A percentile compares a stretch with the other conserved stretches of the same genome.
Evolutionary conservation across 805 yeast genomes (phyloP).

Genomic region (Yarrowia divulgata): DNA sequence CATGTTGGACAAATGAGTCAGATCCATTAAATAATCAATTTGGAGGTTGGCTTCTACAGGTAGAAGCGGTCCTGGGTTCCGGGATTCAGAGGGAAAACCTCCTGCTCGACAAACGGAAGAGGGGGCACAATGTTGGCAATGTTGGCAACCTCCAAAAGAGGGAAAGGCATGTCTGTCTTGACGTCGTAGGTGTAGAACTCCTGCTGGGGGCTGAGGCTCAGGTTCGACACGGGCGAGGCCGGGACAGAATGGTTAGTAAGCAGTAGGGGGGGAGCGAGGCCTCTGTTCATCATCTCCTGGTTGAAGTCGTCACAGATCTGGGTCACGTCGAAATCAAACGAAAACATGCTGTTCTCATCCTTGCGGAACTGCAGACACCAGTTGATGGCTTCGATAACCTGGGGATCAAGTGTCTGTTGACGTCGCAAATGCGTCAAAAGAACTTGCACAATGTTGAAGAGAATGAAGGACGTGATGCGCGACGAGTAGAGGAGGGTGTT

Average conservation of each 20-base stretch:
- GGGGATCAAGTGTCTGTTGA: background rate
- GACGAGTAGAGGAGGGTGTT: background rate
- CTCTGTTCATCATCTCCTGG: constrained; percentile 21
- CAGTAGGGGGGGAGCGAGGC: constrained; percentile 2
- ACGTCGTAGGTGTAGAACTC: constrained; percentile 25
- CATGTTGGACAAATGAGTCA: background rate
- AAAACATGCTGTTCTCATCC: constrained; percentile 22
- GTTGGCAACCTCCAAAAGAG: constrained; percentile 8
- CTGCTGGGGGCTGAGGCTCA: constrained; percentile 19
- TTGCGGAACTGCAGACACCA: constrained; percentile 24
- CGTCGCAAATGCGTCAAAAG: constrained; percentile 5
- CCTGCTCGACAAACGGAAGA: constrained; percentile 3
- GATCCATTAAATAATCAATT: background rate
- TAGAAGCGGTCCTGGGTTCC: constrained; percentile 8
- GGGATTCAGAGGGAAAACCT: constrained; percentile 10
- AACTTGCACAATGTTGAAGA: constrained; percentile 27
- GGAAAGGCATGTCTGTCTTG: constrained; percentile 15
- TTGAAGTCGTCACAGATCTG: constrained; percentile 33
- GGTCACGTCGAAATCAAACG: constrained; percentile 25
- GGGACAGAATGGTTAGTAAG: constrained; percentile 11
- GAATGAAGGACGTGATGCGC: constrained; percentile 19
- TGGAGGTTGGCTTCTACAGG: background rate
- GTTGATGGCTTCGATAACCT: constrained; percentile 24
- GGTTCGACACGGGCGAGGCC: constrained; percentile 9
- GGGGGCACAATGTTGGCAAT: constrained; percentile 24